Percentiles rank a stretch among this genome's conserved stretches.
Evolutionary conservation across 2,329 filamentous ascomycete species (phyloP).

Genomic region (Scytalidium sp.): DNA sequence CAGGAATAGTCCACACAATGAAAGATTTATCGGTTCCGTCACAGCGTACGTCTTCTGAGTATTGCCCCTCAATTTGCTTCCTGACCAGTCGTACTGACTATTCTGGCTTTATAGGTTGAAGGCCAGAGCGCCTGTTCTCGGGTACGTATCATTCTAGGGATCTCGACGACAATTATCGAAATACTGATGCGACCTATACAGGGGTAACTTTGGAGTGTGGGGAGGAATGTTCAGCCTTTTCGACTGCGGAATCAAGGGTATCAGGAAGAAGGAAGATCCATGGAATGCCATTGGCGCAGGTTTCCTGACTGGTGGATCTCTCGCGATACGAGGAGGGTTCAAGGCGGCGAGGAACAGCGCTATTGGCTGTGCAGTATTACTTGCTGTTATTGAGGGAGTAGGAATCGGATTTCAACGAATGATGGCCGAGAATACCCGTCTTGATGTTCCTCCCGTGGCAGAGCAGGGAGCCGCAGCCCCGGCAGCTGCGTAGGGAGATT

Average conservation of each 20-base stretch:
- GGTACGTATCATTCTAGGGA: constrained; percentile 29
- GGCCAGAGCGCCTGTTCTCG: constrained; percentile 90
- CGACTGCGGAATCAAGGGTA: constrained; percentile 93
- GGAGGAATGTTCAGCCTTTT: constrained; percentile 94
- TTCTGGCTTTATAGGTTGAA: constrained; percentile 60
- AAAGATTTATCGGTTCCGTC: constrained; percentile 91
- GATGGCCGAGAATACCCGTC: constrained; percentile 83
- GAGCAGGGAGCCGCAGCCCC: no score
- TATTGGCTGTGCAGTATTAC: constrained; percentile 90
- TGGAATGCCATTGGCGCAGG: constrained; percentile 98
- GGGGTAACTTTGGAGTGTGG: constrained; percentile 96
- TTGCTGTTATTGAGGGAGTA: constrained; percentile 96
- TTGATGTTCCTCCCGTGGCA: no score
- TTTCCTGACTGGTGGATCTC: constrained; percentile 90
- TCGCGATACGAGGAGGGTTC: constrained; percentile 88
- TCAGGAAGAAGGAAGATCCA: constrained; percentile 94
- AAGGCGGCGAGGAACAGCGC: constrained; percentile 92
- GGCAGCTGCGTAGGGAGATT: no score
- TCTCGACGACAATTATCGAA: no score
- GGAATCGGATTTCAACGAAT: constrained; percentile 94
- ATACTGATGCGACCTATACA: no score
- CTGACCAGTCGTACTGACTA: no score
- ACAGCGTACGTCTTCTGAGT: constrained; percentile 53
- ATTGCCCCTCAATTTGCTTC: no score
- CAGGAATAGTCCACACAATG: constrained; percentile 85